phyloP scores from a whole-genome alignment of 148 eudicot species.

The Mesembryanthemum crystallinum region DNA sequence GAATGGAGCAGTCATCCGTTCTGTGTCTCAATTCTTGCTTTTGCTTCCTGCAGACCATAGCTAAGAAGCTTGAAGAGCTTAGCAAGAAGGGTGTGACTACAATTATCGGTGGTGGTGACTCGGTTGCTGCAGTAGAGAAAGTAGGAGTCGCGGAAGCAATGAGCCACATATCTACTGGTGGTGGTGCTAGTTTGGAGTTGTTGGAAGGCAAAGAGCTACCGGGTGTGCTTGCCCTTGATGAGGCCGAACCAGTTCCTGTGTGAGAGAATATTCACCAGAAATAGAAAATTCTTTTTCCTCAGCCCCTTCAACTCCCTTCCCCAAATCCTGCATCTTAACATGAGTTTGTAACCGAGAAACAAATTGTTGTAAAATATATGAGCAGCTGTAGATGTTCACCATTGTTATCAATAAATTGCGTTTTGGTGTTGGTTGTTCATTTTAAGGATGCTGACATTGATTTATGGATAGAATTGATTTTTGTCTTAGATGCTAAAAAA shows the following conservation, averaged over 20 bases:
- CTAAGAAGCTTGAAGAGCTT: constrained; percentile 73
- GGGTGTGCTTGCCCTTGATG: constrained; percentile 82
- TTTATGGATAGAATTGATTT: too few relatives aligned
- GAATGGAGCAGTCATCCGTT: not conserved
- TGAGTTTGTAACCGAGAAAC: constrained; percentile 25
- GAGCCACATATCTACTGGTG: constrained; percentile 97
- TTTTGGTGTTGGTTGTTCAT: too few relatives aligned
- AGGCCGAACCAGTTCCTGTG: constrained; percentile 57
- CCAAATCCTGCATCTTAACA: constrained; percentile 15
- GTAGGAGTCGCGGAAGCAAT: constrained; percentile 82
- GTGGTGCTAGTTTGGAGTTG: constrained; percentile 95
- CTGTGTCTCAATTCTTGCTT: not conserved
- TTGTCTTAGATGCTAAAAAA: too few relatives aligned
- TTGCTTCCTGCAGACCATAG: constrained; percentile 50
- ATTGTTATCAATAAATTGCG: constrained; percentile 5
- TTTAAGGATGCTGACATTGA: too few relatives aligned
- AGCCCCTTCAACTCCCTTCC: not conserved
- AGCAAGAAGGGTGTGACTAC: constrained; percentile 90
- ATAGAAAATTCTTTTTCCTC: constrained; percentile 7
- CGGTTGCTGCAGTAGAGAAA: constrained; percentile 88
- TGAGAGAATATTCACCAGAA: constrained; percentile 25
- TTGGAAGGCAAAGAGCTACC: constrained; percentile 92
- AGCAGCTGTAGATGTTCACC: constrained; percentile 22
- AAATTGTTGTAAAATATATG: constrained; percentile 5
- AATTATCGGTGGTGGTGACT: constrained; percentile 93